phyloP scores from a whole-genome alignment of 2,329 filamentous ascomycete genomes.

The Ceratocystis colombiana region DNA sequence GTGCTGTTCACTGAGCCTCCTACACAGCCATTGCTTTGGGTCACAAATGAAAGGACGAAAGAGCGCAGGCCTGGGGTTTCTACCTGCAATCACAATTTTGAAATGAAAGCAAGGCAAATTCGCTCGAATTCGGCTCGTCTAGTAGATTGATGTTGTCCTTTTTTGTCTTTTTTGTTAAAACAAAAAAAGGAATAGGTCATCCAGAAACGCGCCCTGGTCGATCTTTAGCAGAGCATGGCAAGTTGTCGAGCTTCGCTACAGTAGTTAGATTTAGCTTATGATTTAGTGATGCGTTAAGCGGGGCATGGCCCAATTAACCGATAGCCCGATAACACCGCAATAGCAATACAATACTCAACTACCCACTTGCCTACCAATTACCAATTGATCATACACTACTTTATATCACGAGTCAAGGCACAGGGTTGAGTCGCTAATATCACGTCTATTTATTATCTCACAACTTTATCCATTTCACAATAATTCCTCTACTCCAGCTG shows the following conservation, averaged over 20 bases:
- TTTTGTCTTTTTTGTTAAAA: not conserved
- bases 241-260: not conserved
- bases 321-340: constrained; percentile 9
- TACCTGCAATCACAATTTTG: not conserved
- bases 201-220: constrained; percentile 2
- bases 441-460: not conserved
- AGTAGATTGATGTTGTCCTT: not conserved
- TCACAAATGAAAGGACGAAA: not conserved
- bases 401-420: not conserved
- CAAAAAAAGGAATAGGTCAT: not conserved
- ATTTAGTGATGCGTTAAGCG: constrained; percentile 14
- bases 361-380: too few relatives aligned
- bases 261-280: not conserved
- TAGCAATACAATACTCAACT: not conserved
- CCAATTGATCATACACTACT: not conserved
- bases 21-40: not conserved
- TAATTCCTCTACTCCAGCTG: not conserved
- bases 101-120: not conserved
- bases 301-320: not conserved
- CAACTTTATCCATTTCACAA: not conserved
- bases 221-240: not conserved
- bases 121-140: not conserved
- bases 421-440: not conserved
- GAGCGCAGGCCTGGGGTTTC: not conserved
- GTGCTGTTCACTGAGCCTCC: not conserved